phyloP scores from a whole-genome alignment of 2,329 filamentous ascomycete genomes.

The Colletotrichum agaves region DNA sequence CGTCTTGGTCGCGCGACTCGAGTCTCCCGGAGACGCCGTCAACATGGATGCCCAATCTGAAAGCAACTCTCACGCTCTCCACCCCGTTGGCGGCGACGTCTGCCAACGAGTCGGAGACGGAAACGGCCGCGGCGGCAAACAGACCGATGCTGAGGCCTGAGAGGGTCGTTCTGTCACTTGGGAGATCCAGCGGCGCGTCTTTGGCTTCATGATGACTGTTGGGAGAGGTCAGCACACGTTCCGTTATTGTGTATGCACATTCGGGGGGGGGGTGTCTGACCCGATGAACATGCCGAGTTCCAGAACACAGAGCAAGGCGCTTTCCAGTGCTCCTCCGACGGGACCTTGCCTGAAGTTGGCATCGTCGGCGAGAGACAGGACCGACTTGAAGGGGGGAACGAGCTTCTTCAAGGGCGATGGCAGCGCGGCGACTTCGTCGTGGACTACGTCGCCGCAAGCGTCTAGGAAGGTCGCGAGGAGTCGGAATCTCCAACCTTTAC shows the following conservation, averaged over 20 bases:
- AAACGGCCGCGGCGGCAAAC: conserved; percentile 53
- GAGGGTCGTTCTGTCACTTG: conserved; percentile 43
- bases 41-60: conserved; percentile 58
- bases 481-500: not conserved
- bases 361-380: not conserved
- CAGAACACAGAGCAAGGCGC: not conserved
- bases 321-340: not conserved
- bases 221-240: too few relatives aligned
- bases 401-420: not conserved
- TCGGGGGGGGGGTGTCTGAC: not conserved
- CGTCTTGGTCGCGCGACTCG: conserved; percentile 46
- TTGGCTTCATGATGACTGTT: too few relatives aligned
- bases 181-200: too few relatives aligned
- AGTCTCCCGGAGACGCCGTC: conserved; percentile 54
- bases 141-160: conserved; percentile 58
- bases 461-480: not conserved
- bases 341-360: not conserved
- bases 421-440: not conserved
- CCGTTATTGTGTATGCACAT: too few relatives aligned
- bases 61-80: conserved; percentile 54
- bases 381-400: not conserved
- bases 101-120: conserved; percentile 50
- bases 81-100: conserved; percentile 55
- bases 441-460: not conserved
- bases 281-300: not conserved